A percentile compares a stretch with the other conserved stretches of the same genome.
Evolutionary conservation across 2,329 filamentous ascomycete genomes (phyloP).

Genomic region (Zymoseptoria tritici): DNA sequence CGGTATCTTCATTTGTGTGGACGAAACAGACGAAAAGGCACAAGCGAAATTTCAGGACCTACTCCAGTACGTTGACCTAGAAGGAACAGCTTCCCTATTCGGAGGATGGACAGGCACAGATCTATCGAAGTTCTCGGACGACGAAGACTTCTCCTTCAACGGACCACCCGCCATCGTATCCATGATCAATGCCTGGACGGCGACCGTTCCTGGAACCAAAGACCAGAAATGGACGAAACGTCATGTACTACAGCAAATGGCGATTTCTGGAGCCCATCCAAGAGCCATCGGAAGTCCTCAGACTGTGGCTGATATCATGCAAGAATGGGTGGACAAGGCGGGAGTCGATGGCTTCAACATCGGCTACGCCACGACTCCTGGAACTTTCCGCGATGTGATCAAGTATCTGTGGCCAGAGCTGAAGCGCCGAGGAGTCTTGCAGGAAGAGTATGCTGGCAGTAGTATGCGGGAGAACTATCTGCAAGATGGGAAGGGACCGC

Average conservation of each 20-base stretch:
- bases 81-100: constrained; percentile 40
- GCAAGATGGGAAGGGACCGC: constrained; percentile 21
- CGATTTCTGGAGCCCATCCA: constrained; percentile 36
- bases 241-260: constrained; percentile 36
- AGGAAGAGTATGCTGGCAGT: constrained; percentile 20
- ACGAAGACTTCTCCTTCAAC: constrained; percentile 40
- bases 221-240: constrained; percentile 41
- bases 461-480: constrained; percentile 26
- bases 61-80: constrained; percentile 37
- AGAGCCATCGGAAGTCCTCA: constrained; percentile 34
- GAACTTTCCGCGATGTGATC: constrained; percentile 33
- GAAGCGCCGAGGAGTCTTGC: constrained; percentile 29
- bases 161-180: constrained; percentile 36
- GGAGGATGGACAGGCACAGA: constrained; percentile 44
- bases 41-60: constrained; percentile 37
- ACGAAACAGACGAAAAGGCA: constrained; percentile 39
- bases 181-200: constrained; percentile 40
- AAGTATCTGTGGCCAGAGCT: constrained; percentile 33
- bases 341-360: constrained; percentile 39
- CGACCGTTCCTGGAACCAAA: constrained; percentile 35
- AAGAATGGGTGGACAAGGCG: constrained; percentile 39
- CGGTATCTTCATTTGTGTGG: constrained; percentile 39
- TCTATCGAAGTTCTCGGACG: constrained; percentile 36
- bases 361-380: constrained; percentile 39
- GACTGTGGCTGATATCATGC: constrained; percentile 41